phyloP scores from a whole-genome alignment of 2,329 filamentous ascomycete genomes.

The Pseudogymnoascus sp. region DNA sequence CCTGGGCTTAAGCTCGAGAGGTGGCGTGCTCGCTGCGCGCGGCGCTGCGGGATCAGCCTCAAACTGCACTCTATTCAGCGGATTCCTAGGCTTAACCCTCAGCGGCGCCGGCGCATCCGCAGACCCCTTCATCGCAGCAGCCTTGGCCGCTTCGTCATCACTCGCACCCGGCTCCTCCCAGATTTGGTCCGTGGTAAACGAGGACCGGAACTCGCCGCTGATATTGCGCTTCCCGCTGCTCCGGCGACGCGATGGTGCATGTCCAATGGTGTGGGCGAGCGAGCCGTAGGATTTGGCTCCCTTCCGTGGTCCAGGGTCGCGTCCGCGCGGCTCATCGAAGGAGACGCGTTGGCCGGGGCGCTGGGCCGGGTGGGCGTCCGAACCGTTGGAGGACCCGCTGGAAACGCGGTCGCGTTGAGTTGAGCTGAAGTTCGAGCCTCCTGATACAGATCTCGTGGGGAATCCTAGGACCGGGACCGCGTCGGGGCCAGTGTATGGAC shows the following conservation, averaged over 20 bases:
- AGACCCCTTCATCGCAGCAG: constrained; percentile 18
- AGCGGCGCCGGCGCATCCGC: constrained; percentile 38
- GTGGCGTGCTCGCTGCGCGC: constrained; percentile 29
- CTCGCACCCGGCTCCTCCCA: constrained; percentile 74
- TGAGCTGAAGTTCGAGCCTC: constrained; percentile 29
- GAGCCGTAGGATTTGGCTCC: constrained; percentile 28
- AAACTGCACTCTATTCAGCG: constrained; percentile 54
- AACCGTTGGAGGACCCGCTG: constrained; percentile 20
- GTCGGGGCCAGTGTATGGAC: constrained; percentile 40
- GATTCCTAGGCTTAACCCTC: constrained; percentile 54
- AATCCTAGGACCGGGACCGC: constrained; percentile 17
- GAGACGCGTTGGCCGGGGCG: not conserved
- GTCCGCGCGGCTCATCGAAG: not conserved
- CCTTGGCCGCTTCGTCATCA: constrained; percentile 15
- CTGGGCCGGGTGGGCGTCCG: not conserved
- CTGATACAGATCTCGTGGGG: constrained; percentile 25
- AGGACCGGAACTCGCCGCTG: constrained; percentile 55
- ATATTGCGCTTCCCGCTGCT: constrained; percentile 62
- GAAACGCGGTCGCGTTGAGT: constrained; percentile 29
- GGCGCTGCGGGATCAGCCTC: constrained; percentile 22
- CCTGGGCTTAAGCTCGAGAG: constrained; percentile 32
- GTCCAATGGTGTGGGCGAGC: constrained; percentile 39
- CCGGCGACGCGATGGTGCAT: constrained; percentile 41
- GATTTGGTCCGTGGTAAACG: constrained; percentile 71
- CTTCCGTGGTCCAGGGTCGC: not conserved